Evolutionary conservation across 257 asterid species (phyloP), one percentile per base, ranked within the genome.

Genomic region (Mitragyna speciosa): DNA sequence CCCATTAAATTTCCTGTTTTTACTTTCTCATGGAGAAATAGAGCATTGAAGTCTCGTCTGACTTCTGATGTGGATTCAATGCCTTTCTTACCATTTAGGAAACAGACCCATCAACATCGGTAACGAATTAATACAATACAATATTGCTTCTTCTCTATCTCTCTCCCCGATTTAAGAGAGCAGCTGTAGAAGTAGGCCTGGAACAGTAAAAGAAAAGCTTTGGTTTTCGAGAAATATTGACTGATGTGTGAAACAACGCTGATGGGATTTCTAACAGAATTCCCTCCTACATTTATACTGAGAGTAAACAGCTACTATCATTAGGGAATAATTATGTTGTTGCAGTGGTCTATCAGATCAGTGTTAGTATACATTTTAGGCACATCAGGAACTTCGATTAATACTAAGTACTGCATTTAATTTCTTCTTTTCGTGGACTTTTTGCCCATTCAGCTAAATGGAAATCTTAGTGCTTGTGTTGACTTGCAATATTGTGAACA

Each of bases 31-130:
- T 48, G 65, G 52, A 39, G 45, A 64, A 72, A 73, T 64, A 79
- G 49, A 68, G 79, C 81, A 81, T 76, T 76, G 51, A 81, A 76
- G 72, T 73, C 84, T n/a, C 78, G 36, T 81, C 81, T 59, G 81
- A 33, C 31, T 20, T 70, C 75, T 76, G 81, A 49, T 82, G 68
- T 45, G 59, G 70, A 71, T 59, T 82, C 75, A 82, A 82, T 82
- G 78, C 77, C 41, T 19, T 36, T 72, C 54, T 65, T 74, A 76
- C 84, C 17, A 52, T 82, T 82, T 56, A 72, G 69, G 64, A 24
- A 71, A 63, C 78, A 82, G 49, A 77, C 81, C 80, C 84, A 71
- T 76, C 78, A 76, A 76, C 76, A 80, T 75, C 76, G 80, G 22
- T 75, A 80, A 80, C 76, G 76, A 65, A 66, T 56, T 72, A 28